Conservation (phyloP, 2,329 filamentous ascomycete species). For the Trichoderma sp. region DNA sequence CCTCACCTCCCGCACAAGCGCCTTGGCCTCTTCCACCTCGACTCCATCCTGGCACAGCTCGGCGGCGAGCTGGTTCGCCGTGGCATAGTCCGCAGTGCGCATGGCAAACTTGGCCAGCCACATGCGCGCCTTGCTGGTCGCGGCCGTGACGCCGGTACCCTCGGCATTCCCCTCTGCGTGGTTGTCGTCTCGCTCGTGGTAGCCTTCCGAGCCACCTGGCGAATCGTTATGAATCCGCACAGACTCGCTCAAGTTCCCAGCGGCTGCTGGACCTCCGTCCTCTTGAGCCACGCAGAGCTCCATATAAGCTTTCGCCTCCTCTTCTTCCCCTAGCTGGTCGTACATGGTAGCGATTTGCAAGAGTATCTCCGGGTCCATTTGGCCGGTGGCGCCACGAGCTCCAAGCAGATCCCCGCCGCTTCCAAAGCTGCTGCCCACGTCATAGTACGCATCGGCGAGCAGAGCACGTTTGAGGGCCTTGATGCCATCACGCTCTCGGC, state of each 20-base stretch:
- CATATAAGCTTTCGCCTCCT: conserved; percentile 91
- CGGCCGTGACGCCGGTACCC: conserved; percentile 82
- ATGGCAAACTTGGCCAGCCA: conserved; percentile 89
- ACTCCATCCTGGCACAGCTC: conserved; percentile 95
- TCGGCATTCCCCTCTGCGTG: conserved; percentile 41
- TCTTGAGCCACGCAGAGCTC: conserved; percentile 93
- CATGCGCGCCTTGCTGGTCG: conserved; percentile 88
- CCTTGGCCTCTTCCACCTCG: conserved; percentile 96
- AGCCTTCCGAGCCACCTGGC: conserved; percentile 43
- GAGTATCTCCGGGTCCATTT: conserved; percentile 88
- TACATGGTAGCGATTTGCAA: conserved; percentile 89
- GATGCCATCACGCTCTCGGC: conserved; percentile 83
- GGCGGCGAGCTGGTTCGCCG: conserved; percentile 78
- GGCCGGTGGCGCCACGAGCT: conserved; percentile 52
- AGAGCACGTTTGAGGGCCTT: conserved; percentile 92
- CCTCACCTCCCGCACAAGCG: conserved; percentile 82
- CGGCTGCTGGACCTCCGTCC: conserved; percentile 62
- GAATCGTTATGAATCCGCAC: conserved; percentile 60
- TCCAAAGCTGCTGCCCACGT: conserved; percentile 60
- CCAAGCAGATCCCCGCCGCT: conserved; percentile 49
- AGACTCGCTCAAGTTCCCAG: conserved; percentile 48
- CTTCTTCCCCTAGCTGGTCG: conserved; percentile 73
- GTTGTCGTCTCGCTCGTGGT: conserved; percentile 38
- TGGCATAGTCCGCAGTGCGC: conserved; percentile 70
- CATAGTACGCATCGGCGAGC: conserved; percentile 83